Evolutionary conservation across 495 filamentous ascomycete genomes (phyloP).

Genomic region (Neurospora sublineolata): DNA sequence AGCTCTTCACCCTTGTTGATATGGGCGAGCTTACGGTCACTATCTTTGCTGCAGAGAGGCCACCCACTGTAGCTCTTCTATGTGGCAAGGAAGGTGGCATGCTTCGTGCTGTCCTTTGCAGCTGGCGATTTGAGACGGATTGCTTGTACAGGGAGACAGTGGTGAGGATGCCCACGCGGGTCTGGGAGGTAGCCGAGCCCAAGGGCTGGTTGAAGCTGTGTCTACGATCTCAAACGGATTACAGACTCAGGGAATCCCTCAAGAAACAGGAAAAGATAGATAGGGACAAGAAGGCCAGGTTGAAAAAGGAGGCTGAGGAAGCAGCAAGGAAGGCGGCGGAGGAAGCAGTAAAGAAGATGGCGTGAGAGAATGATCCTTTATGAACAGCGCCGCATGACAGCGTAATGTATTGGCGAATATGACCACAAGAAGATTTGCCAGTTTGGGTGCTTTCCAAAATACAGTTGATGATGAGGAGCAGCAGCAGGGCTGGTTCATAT

Average conservation of each 20-base stretch:
- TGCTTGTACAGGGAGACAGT: constrained; percentile 28
- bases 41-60: constrained; percentile 23
- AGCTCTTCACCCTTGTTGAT: constrained; percentile 28
- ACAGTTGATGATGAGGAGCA: not conserved
- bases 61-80: constrained; percentile 20
- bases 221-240: not conserved
- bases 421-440: not conserved
- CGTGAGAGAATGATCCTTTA: not conserved
- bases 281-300: not conserved
- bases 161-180: constrained; percentile 19
- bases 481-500: not conserved
- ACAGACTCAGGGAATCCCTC: not conserved
- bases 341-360: not conserved
- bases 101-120: constrained; percentile 26
- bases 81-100: constrained; percentile 32
- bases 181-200: not conserved
- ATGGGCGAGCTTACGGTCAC: constrained; percentile 26
- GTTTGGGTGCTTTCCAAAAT: not conserved
- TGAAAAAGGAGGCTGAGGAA: not conserved
- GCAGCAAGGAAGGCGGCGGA: not conserved
- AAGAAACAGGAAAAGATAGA: not conserved
- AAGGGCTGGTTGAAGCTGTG: not conserved
- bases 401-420: not conserved
- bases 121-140: constrained; percentile 20
- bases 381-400: not conserved